phyloP scores from a whole-genome alignment of 768 basidiomycete genomes.

The Cystofilobasidium capitatum region DNA sequence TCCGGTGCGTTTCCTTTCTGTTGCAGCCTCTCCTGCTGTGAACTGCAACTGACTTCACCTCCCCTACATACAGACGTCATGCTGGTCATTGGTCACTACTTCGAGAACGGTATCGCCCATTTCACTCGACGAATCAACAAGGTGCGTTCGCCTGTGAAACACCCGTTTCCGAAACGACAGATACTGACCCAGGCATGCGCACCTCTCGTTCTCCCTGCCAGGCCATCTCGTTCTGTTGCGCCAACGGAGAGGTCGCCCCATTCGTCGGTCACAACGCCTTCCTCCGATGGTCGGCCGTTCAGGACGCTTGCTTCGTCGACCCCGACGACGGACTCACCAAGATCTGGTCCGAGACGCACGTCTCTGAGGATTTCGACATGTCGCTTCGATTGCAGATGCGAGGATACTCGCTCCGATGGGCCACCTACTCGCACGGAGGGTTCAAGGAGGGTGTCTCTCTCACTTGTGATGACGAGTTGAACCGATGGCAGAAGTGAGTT shows the following conservation, averaged over 20 bases:
- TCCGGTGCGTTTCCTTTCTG: conserved; percentile 33
- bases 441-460: conserved; percentile 89
- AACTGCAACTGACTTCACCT: background rate
- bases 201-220: too few relatives aligned
- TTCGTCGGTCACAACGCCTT: conserved; percentile 54
- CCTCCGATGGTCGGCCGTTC: conserved; percentile 77
- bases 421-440: conserved; percentile 70
- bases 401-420: conserved; percentile 45
- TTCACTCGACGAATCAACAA: conserved; percentile 76
- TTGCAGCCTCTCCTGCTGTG: background rate
- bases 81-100: conserved; percentile 81
- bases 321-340: conserved; percentile 23
- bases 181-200: too few relatives aligned
- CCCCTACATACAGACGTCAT: conserved; percentile 55
- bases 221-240: conserved; percentile 38
- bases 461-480: conserved; percentile 81
- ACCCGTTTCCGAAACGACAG: too few relatives aligned
- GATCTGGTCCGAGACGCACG: conserved; percentile 27
- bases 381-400: conserved; percentile 52
- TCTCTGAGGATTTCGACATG: conserved; percentile 27
- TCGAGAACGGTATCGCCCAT: conserved; percentile 69
- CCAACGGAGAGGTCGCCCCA: conserved; percentile 39
- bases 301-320: conserved; percentile 48
- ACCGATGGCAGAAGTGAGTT: conserved; percentile 71
- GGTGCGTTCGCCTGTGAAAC: too few relatives aligned